Evolutionary conservation across 768 basidiomycete genomes (phyloP).

Genomic region (Lactarius tabidus): DNA sequence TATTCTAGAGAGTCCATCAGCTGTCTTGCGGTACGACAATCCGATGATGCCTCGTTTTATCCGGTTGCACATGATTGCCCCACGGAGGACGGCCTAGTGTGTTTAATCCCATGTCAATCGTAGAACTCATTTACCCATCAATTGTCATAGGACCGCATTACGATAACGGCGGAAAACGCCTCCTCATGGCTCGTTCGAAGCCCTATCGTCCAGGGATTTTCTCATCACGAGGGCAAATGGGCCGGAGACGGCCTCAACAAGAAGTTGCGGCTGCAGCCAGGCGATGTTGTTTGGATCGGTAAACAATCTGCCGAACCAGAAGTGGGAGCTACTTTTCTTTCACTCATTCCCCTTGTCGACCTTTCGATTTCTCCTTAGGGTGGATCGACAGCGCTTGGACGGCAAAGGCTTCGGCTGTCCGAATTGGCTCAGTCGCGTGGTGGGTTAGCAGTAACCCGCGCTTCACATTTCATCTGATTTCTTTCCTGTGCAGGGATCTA

Average conservation of each 20-base stretch:
- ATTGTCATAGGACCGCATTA: constrained; percentile 44
- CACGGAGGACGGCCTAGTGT: constrained; percentile 32
- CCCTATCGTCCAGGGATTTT: constrained; percentile 26
- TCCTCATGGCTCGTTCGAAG: constrained; percentile 45
- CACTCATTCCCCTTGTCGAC: neutral
- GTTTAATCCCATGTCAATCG: constrained; percentile 19
- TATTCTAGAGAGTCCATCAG: constrained; percentile 33
- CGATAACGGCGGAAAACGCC: constrained; percentile 44
- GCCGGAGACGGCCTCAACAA: neutral
- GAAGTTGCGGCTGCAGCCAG: constrained; percentile 12
- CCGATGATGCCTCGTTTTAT: constrained; percentile 34
- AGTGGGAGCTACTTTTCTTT: neutral
- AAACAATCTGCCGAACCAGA: constrained; percentile 15
- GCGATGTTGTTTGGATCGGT: constrained; percentile 25
- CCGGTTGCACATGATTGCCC: constrained; percentile 39
- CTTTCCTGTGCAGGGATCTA: constrained; percentile 47
- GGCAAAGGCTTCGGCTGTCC: constrained; percentile 59
- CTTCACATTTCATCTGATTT: constrained; percentile 3
- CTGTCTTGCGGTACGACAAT: constrained; percentile 33
- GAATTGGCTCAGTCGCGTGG: constrained; percentile 64
- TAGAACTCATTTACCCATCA: neutral
- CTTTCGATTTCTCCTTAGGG: constrained; percentile 48
- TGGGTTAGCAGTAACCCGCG: constrained; percentile 33
- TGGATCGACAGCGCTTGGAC: constrained; percentile 79
- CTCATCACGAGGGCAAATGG: neutral